Percentiles rank a stretch among this genome's conserved stretches.
phyloP scores from a whole-genome alignment of 129 eudicot species.

The Mikania micrantha region DNA sequence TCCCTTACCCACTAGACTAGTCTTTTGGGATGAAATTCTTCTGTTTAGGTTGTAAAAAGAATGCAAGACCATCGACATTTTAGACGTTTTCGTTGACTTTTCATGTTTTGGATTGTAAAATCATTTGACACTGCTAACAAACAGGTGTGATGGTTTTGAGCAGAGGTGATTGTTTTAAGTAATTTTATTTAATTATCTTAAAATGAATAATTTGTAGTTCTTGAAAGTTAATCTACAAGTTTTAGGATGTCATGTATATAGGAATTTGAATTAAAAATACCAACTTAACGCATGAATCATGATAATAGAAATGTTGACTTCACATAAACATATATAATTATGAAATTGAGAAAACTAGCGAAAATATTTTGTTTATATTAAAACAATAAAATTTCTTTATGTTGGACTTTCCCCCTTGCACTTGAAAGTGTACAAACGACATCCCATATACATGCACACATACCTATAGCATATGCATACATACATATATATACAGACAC shows the following conservation, averaged over 20 bases:
- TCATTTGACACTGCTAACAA: not conserved
- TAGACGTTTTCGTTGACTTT: not conserved
- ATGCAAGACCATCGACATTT: not conserved
- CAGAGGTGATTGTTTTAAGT: too few species aligned
- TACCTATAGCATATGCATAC: not conserved
- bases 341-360: not conserved
- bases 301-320: not conserved
- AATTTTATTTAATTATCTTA: not conserved
- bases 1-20: too few species aligned
- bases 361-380: not conserved
- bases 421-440: not conserved
- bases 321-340: not conserved
- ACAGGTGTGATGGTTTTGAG: not conserved
- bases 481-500: not conserved
- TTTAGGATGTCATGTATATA: not conserved
- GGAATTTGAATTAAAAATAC: not conserved
- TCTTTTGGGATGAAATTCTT: too few species aligned
- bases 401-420: not conserved
- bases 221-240: not conserved
- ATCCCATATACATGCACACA: not conserved
- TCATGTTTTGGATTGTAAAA: not conserved
- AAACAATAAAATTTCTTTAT: not conserved
- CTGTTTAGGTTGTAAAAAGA: too few species aligned
- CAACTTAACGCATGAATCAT: not conserved
- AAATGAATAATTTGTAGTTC: not conserved